phyloP scores from a whole-genome alignment of 352 stramenopile genomes.

The Thalassiosira mediterranea region DNA sequence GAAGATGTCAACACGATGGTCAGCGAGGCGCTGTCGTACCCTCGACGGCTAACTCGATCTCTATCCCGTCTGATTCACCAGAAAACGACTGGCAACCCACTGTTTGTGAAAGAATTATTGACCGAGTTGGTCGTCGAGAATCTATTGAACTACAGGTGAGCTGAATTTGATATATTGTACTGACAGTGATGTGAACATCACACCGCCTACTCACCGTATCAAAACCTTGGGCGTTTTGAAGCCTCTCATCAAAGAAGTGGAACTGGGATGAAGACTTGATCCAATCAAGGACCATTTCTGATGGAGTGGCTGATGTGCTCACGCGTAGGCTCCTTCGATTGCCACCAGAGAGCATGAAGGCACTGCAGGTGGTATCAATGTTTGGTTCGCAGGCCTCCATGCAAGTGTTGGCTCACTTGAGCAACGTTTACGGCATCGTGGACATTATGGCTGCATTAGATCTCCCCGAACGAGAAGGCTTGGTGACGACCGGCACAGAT shows the following conservation, averaged over 20 bases:
- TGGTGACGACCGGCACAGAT: slow-evolving; percentile 21
- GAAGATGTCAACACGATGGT: slow-evolving; percentile 24
- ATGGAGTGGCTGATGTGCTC: slow-evolving; percentile 39
- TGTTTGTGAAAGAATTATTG: slow-evolving; percentile 33
- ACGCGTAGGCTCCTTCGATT: slow-evolving; percentile 15
- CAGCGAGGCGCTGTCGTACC: slow-evolving; percentile 17
- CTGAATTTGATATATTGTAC: no score
- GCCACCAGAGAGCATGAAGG: slow-evolving; percentile 2
- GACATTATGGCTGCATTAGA: slow-evolving; percentile 25
- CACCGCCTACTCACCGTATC: no score
- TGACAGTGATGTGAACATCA: no score
- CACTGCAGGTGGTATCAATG: slow-evolving; percentile 22
- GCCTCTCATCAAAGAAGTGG: slow-evolving; percentile 20
- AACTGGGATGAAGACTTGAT: slow-evolving; percentile 42
- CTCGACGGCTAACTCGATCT: slow-evolving; percentile 20
- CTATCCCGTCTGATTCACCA: slow-evolving; percentile 22
- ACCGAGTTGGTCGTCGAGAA: slow-evolving; percentile 22
- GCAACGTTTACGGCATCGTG: slow-evolving; percentile 1
- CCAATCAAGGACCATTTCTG: slow-evolving; percentile 11
- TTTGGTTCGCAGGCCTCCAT: slow-evolving; percentile 18
- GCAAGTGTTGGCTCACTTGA: slow-evolving; percentile 7
- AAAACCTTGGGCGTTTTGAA: no score
- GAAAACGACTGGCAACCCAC: slow-evolving; percentile 32
- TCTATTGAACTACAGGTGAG: slow-evolving; percentile 9
- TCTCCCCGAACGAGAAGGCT: slow-evolving; percentile 6